Percentiles rank a stretch among this genome's conserved stretches.
Evolutionary conservation across 176 grass and related monocot genomes (phyloP).

Genomic region (Eleusine coracana): DNA sequence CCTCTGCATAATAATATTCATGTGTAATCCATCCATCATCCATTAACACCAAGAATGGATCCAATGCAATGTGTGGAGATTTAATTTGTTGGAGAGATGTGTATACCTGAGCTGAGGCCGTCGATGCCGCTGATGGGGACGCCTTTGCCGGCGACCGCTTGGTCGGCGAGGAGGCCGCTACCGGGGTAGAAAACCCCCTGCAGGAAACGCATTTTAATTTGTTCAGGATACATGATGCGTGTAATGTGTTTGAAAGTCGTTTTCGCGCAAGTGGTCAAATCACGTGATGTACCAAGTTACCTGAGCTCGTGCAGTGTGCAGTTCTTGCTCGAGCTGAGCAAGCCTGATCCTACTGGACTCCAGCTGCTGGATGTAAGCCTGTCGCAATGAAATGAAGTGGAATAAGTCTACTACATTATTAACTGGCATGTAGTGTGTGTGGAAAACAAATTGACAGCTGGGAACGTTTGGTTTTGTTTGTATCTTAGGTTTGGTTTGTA

Average conservation of each 20-base stretch:
- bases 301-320: constrained; percentile 81
- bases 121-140: constrained; percentile 56
- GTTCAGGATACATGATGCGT: background rate
- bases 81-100: background rate
- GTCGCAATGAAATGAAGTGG: constrained; percentile 12
- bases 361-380: constrained; percentile 99
- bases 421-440: too few relatives aligned
- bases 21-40: background rate
- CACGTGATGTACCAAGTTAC: constrained; percentile 15
- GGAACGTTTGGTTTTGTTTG: background rate
- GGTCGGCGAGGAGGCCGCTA: constrained; percentile 53
- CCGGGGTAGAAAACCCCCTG: constrained; percentile 61
- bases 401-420: constrained; percentile 18
- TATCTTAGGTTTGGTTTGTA: constrained; percentile 36
- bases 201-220: background rate
- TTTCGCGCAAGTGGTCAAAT: background rate
- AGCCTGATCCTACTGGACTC: constrained; percentile 90
- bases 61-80: background rate
- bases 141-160: constrained; percentile 59
- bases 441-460: background rate
- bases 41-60: background rate
- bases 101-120: constrained; percentile 61
- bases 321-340: constrained; percentile 84
- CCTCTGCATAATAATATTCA: constrained; percentile 40
- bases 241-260: background rate